Conservation (phyloP, 129 eudicot genomes). For the Apium graveolens region DNA sequence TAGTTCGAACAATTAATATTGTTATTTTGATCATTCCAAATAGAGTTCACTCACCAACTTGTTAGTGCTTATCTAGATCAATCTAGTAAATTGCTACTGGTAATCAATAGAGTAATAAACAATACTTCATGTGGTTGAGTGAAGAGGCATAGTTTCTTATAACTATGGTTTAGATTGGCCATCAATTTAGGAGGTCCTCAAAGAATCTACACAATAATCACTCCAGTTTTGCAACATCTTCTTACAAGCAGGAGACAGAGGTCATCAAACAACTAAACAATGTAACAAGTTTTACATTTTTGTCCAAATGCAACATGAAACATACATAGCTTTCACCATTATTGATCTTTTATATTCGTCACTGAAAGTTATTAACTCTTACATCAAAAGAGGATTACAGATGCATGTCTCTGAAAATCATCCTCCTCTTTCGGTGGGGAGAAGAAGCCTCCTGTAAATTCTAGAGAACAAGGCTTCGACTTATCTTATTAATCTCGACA, state of each 20-base stretch:
- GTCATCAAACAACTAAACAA: not conserved
- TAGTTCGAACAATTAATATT: too few species aligned
- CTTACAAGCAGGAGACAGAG: not conserved
- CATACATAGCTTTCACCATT: not conserved
- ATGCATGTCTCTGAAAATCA: conserved; percentile 1
- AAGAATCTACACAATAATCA: not conserved
- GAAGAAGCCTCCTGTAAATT: not conserved
- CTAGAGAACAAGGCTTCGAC: not conserved
- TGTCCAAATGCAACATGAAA: conserved; percentile 1
- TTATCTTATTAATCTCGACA: not conserved
- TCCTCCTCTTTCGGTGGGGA: not conserved
- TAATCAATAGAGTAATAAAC: too few species aligned
- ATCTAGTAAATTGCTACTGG: too few species aligned
- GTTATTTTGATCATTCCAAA: too few species aligned
- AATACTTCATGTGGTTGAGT: too few species aligned
- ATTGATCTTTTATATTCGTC: not conserved
- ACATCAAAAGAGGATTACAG: conserved; percentile 8
- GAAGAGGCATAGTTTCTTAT: too few species aligned
- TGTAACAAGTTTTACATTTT: not conserved
- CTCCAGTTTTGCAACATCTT: not conserved
- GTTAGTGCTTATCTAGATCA: too few species aligned
- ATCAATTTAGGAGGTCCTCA: conserved; percentile 3
- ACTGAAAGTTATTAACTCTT: not conserved
- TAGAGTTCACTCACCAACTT: too few species aligned
- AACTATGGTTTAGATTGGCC: too few species aligned